These are phyloP conservation scores for Oxytropis ochrocephala DNA, from an alignment of 306 rosid genomes.

Conservation along the genomic window DNA sequence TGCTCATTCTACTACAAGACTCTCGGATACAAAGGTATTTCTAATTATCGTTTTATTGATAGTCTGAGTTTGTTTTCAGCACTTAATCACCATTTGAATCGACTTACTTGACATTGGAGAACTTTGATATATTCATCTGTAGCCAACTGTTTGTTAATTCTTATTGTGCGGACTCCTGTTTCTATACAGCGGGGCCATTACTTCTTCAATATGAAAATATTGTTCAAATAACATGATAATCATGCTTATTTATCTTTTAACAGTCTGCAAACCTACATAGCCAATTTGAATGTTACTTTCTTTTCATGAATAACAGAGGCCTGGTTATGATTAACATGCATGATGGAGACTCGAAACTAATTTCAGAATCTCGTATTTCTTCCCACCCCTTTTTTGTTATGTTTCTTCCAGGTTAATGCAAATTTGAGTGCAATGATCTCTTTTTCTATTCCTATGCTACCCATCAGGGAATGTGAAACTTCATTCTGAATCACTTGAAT, in stretches of 20 bases:
- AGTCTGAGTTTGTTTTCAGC: not conserved
- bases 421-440: slow-evolving; percentile 1
- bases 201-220: not conserved
- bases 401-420: not conserved
- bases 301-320: not conserved
- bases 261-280: not conserved
- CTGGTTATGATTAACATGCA: not conserved
- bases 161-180: not conserved
- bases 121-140: not conserved
- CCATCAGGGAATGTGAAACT: not conserved
- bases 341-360: not conserved
- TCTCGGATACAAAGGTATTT: slow-evolving; percentile 74
- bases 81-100: slow-evolving; percentile 10
- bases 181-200: not conserved
- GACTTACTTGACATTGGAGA: slow-evolving; percentile 6
- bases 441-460: not conserved
- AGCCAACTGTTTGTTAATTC: slow-evolving; percentile 1
- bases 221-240: not conserved
- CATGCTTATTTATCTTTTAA: not conserved
- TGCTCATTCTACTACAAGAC: slow-evolving; percentile 61
- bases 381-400: not conserved
- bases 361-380: not conserved
- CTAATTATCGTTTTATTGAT: not conserved
- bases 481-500: not conserved
- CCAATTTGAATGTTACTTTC: not conserved